Base-by-base conservation (phyloP, 2,329 filamentous ascomycete species). In the Calonectria montana region DNA sequence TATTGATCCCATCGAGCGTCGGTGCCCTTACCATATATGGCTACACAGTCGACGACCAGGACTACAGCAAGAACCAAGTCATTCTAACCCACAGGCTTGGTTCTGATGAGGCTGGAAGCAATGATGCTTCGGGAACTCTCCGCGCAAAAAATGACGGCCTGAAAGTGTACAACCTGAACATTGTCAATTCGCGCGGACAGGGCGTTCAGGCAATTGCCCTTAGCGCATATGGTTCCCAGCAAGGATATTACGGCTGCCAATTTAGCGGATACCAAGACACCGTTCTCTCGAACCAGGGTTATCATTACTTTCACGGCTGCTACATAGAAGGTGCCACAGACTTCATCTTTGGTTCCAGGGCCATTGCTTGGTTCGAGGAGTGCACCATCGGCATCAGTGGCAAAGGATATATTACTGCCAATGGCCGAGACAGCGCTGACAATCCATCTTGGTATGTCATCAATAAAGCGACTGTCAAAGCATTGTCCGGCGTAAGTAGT, bases 91-190 rank as follows among this genome's bases (percentile, higher is more conserved):
- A 82, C 82, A 67, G 82, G 82, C 77, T 77, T 18, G 86, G 62
- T 79, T 74, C 75, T 0, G 75, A 78, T 48, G 80, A 85, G 69
- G 84, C 83, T 4, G 77, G 84, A 53, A 87, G 80, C 74, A 89
- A 92, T 72, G 90, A 92, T 75, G 78, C 81, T 62, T 91, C 85
- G 1, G 86, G 82, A 5, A 87, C 85, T 0, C 79, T 88, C 25
- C 80, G 84, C 9, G 83, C 85, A 21, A 82, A 83, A 75, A 86
- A 87, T 0, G 77, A 81, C 9, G 86, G 88, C 74, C 85, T 92
- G 72, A 89, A 88, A 74, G 81, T 92, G 18, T 92, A 92, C 84
- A 93, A 92, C 76, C 82, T 93, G 80, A 90, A 88, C 67, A 80
- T 88, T 6, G 79, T 82, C 29, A 88, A 88, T 76, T 82, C 81